Conservation (phyloP, 352 stramenopile genomes). For the Phytopythium aichiense region DNA sequence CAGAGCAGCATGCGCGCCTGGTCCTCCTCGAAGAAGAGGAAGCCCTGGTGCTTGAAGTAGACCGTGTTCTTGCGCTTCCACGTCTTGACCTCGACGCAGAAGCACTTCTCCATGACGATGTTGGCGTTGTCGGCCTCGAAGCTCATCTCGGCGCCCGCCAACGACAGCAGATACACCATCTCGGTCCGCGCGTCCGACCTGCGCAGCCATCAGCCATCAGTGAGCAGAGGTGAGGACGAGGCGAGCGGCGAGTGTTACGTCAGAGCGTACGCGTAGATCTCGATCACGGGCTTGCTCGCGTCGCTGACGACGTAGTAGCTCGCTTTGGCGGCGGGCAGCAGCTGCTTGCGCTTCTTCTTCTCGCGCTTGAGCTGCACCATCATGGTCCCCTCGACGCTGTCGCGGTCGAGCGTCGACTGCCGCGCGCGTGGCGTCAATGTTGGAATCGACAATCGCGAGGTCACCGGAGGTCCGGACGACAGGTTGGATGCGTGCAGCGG, state of each 20-base stretch:
- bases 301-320: slow-evolving; percentile 51
- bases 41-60: slow-evolving; percentile 50
- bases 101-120: slow-evolving; percentile 74
- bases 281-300: slow-evolving; percentile 43
- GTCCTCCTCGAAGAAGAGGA: slow-evolving; percentile 73
- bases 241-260: too few relatives aligned
- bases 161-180: slow-evolving; percentile 58
- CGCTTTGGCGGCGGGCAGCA: slow-evolving; percentile 41
- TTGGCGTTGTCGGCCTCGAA: slow-evolving; percentile 69
- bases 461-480: too few relatives aligned
- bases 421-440: not conserved
- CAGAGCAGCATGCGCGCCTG: slow-evolving; percentile 63
- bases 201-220: not conserved
- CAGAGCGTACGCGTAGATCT: slow-evolving; percentile 42
- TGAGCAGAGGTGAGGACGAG: too few relatives aligned
- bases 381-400: slow-evolving; percentile 52
- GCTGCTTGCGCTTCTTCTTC: slow-evolving; percentile 66
- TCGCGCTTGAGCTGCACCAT: slow-evolving; percentile 29
- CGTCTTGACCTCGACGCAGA: slow-evolving; percentile 60
- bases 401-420: slow-evolving; percentile 32
- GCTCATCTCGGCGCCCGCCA: slow-evolving; percentile 44
- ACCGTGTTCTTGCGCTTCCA: slow-evolving; percentile 72
- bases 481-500: not conserved
- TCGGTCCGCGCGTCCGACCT: slow-evolving; percentile 49
- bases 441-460: not conserved